Evolutionary conservation across 192 early-diverging fungal species (phyloP), one percentile per base, ranked within the genome.

Genomic region (Coemansia sp.): DNA sequence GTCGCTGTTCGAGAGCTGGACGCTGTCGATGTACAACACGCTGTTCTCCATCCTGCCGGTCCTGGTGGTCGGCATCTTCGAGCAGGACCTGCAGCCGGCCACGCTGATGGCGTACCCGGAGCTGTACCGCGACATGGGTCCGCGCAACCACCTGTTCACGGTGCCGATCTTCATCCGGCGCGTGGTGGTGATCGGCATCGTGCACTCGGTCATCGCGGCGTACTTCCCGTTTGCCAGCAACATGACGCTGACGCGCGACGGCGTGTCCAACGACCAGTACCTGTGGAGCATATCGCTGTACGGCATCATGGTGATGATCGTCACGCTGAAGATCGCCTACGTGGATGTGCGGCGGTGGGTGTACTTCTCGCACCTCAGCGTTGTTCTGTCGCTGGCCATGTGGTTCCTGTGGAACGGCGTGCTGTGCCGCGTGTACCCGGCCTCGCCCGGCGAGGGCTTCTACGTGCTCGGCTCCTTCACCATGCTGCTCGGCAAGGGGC

Each of bases 31-130:
- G 71, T 94, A 92, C 86, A 92, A 93, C 75, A 92, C 91, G 13
- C 64, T 94, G 65, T 95, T 93, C 70, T 89, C 91, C 10, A 89
- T 90, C 0, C 80, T 93, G 48, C 92, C 92, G 0, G 92, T 93
- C 6, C 87, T 93, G 49, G 86, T 89, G 6, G 86, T 92, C 21
- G 92, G 92, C 37, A 86, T 92, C 61, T 93, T 95, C 77, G 93
- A 95, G 74, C 89, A 91, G 70, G 92, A 95, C 68, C 71, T 95
- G 69, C 87, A 87, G 58, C 79, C 79, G 2, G 79, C 80, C 19
- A 91, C 88, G 1, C 60, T 93, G 41, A 49, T 90, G 61, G 80
- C 77, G 6, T 86, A 88, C 41, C 93, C 93, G 1, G 90, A 92
- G 72, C 75, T 92, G 53, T 93, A 93, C 70, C 85, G 82, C 15